A percentile compares a stretch with the other conserved stretches of the same genome.
Evolutionary conservation across 352 stramenopile species (phyloP).

Genomic region (Globisporangium paroecandrum): DNA sequence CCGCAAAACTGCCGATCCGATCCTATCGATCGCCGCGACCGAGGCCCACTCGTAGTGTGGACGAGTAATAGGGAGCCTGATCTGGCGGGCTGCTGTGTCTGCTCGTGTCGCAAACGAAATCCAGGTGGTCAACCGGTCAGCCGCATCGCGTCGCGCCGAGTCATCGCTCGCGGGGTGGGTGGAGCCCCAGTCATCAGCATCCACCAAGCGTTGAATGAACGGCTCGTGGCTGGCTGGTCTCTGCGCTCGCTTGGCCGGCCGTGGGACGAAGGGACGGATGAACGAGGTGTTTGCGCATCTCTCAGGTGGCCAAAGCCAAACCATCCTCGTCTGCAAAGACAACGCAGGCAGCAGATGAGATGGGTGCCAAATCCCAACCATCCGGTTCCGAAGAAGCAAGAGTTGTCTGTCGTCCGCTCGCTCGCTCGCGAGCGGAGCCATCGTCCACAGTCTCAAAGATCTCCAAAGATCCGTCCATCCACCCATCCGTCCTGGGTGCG

Average conservation of each 20-base stretch:
- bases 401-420: slow-evolving; percentile 2
- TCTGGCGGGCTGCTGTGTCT: not conserved
- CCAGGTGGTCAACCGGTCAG: not conserved
- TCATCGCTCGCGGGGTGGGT: not conserved
- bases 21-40: not conserved
- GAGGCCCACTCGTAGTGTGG: not conserved
- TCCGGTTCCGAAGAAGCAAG: not conserved
- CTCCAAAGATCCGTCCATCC: slow-evolving; percentile 9
- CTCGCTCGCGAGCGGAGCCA: not conserved
- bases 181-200: not conserved
- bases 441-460: slow-evolving; percentile 8
- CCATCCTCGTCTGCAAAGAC: slow-evolving; percentile 10
- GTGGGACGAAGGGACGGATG: not conserved
- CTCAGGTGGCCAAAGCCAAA: not conserved
- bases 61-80: not conserved
- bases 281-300: slow-evolving; percentile 6
- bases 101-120: slow-evolving; percentile 16
- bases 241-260: not conserved
- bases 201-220: slow-evolving; percentile 1
- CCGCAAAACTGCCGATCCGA: not conserved
- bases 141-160: slow-evolving; percentile 10
- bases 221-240: not conserved
- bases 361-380: not conserved
- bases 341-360: not conserved
- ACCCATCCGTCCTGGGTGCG: not conserved